phyloP scores from a whole-genome alignment of 208 protist genomes.

The Leishmania amazonensis region DNA sequence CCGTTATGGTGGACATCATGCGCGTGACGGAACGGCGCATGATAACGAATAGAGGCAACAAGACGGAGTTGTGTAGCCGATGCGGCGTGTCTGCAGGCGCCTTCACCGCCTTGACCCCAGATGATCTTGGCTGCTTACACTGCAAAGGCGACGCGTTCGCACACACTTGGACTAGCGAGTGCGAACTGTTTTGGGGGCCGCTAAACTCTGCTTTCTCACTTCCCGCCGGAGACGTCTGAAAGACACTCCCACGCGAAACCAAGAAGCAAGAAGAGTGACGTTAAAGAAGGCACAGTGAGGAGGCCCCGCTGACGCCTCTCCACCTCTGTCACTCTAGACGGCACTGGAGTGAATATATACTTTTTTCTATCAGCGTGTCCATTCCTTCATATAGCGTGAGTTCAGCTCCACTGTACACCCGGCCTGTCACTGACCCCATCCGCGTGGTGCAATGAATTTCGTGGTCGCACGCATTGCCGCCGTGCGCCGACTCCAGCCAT shows the following conservation, averaged over 20 bases:
- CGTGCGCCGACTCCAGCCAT: background rate
- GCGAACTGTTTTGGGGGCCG: constrained; percentile 31
- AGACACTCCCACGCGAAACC: background rate
- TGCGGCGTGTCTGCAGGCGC: constrained; percentile 27
- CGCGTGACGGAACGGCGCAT: constrained; percentile 5
- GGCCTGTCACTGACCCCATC: background rate
- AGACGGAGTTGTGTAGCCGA: constrained; percentile 21
- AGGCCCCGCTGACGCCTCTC: background rate
- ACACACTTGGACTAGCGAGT: constrained; percentile 37
- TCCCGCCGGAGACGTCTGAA: background rate
- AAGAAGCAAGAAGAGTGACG: background rate
- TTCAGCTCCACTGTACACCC: background rate
- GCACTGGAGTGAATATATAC: background rate
- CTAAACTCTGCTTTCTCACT: constrained; percentile 3
- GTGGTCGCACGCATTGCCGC: background rate
- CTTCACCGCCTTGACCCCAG: constrained; percentile 26
- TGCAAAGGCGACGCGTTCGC: background rate
- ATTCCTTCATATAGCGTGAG: background rate
- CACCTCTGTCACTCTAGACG: background rate
- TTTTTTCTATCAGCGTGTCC: background rate
- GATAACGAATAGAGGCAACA: constrained; percentile 21
- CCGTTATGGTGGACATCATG: constrained; percentile 46
- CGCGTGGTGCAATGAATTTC: background rate
- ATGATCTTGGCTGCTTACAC: constrained; percentile 3
- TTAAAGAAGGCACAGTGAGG: background rate